These are phyloP conservation scores for Xylariomycetidae sp. DNA, from an alignment of 2,329 filamentous ascomycete species.

Conservation along the genomic window DNA sequence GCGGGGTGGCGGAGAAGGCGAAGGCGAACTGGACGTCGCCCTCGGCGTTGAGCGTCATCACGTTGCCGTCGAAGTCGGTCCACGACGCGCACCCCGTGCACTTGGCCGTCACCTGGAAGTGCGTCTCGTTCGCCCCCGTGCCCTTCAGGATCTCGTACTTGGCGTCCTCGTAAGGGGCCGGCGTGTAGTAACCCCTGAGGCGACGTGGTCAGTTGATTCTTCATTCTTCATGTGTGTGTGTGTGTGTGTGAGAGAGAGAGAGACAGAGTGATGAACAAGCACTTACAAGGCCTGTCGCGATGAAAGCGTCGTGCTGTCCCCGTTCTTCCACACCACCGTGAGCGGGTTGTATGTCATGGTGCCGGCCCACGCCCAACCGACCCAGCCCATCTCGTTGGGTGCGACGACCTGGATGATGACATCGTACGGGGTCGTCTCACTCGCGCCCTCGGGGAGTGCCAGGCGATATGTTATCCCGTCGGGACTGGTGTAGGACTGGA, in stretches of 20 bases:
- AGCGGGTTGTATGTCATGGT: slow-evolving; percentile 36
- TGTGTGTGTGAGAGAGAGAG: too few species aligned
- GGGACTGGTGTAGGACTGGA: slow-evolving; percentile 33
- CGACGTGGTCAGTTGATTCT: slow-evolving; percentile 1
- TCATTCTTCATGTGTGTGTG: too few species aligned
- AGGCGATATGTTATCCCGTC: slow-evolving; percentile 26
- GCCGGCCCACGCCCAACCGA: slow-evolving; percentile 35
- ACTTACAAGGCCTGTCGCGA: slow-evolving; percentile 35
- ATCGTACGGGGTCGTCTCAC: slow-evolving; percentile 27
- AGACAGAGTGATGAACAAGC: slow-evolving; percentile 3
- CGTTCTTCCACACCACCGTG: slow-evolving; percentile 34
- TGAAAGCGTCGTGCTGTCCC: slow-evolving; percentile 28
- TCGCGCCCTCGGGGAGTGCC: slow-evolving; percentile 28
- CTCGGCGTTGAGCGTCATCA: slow-evolving; percentile 31
- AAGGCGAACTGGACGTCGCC: slow-evolving; percentile 34
- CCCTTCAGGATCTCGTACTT: slow-evolving; percentile 30
- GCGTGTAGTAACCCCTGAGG: slow-evolving; percentile 30
- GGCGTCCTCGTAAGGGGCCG: slow-evolving; percentile 25
- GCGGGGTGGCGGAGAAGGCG: slow-evolving; percentile 31
- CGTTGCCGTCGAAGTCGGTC: slow-evolving; percentile 34
- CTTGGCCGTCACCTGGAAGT: slow-evolving; percentile 29
- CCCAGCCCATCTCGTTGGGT: slow-evolving; percentile 32
- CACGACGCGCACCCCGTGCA: slow-evolving; percentile 36
- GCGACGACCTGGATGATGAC: slow-evolving; percentile 33
- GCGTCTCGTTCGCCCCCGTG: slow-evolving; percentile 27